Evolutionary conservation across 2,329 filamentous ascomycete genomes (phyloP).

Genomic region (Colletotrichum sp.): DNA sequence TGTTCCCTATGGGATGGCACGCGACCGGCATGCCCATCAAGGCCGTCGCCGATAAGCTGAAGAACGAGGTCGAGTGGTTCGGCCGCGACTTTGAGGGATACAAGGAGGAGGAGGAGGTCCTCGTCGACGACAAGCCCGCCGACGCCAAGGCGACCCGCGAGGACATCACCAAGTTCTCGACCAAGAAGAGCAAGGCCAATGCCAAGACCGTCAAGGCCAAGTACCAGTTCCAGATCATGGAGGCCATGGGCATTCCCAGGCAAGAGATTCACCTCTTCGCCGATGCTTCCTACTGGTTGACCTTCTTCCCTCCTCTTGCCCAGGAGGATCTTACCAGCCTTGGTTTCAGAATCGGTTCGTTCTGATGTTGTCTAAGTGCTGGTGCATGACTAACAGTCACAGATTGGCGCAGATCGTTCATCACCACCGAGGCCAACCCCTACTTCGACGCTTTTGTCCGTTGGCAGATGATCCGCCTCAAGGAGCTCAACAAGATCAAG

Average conservation of each 20-base stretch:
- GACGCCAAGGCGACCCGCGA: constrained; percentile 68
- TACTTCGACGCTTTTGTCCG: constrained; percentile 91
- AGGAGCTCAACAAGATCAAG: constrained; percentile 89
- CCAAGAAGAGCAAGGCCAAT: constrained; percentile 90
- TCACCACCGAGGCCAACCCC: constrained; percentile 95
- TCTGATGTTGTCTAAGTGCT: background rate
- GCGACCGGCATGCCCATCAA: constrained; percentile 98
- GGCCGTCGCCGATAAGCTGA: constrained; percentile 93
- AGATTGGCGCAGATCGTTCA: constrained; percentile 36
- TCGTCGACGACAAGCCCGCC: constrained; percentile 52
- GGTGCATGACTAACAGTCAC: constrained; percentile 41
- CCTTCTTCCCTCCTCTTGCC: constrained; percentile 73
- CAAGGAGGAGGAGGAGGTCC: constrained; percentile 64
- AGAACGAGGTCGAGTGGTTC: constrained; percentile 87
- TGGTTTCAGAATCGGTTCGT: constrained; percentile 16
- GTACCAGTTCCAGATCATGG: constrained; percentile 96
- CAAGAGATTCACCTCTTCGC: constrained; percentile 94
- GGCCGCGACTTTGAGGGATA: constrained; percentile 85
- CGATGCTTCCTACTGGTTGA: constrained; percentile 89
- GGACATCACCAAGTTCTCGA: constrained; percentile 89
- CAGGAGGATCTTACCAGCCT: constrained; percentile 19
- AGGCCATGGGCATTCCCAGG: constrained; percentile 83
- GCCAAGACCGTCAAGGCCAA: constrained; percentile 92
- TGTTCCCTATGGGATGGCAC: constrained; percentile 95
- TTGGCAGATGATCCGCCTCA: constrained; percentile 96